Evolutionary conservation across 2,329 filamentous ascomycete species (phyloP).

Genomic region (Claviceps sp.): DNA sequence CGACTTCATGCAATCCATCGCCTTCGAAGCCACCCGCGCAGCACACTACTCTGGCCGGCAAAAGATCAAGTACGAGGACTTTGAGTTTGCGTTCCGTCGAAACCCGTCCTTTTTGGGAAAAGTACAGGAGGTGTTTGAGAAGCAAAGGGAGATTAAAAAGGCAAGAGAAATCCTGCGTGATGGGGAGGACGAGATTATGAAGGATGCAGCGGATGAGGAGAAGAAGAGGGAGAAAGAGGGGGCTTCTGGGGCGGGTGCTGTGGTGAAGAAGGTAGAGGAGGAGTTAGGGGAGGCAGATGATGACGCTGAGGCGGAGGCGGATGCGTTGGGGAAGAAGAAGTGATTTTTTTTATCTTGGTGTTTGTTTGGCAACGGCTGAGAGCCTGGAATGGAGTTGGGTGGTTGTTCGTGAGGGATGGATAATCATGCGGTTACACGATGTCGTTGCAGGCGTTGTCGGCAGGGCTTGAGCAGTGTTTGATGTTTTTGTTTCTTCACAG

Average conservation of each 20-base stretch:
- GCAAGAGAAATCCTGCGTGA: constrained; percentile 64
- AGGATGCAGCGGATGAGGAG: constrained; percentile 34
- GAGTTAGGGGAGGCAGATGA: constrained; percentile 40
- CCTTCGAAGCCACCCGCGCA: constrained; percentile 74
- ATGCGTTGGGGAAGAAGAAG: constrained; percentile 25
- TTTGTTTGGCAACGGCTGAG: not conserved
- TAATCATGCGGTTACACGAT: not conserved
- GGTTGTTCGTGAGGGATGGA: not conserved
- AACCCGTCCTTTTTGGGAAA: constrained; percentile 79
- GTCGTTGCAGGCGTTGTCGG: no score
- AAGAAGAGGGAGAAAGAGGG: constrained; percentile 20
- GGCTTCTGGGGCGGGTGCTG: constrained; percentile 4
- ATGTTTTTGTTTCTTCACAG: no score
- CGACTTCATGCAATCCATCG: constrained; percentile 90
- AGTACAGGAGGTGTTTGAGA: constrained; percentile 78
- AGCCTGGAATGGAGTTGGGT: not conserved
- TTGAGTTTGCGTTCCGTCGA: constrained; percentile 81
- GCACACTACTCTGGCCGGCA: constrained; percentile 79
- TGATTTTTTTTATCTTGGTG: constrained; percentile 9
- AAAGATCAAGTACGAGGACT: constrained; percentile 97
- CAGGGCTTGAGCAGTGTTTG: no score
- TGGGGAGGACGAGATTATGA: constrained; percentile 47
- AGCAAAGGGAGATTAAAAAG: constrained; percentile 75
- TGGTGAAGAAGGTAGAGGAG: constrained; percentile 26
- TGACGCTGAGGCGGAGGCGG: constrained; percentile 29